Conservation (phyloP, 495 filamentous ascomycete species). For the Penicillium cosmopolitanum region DNA sequence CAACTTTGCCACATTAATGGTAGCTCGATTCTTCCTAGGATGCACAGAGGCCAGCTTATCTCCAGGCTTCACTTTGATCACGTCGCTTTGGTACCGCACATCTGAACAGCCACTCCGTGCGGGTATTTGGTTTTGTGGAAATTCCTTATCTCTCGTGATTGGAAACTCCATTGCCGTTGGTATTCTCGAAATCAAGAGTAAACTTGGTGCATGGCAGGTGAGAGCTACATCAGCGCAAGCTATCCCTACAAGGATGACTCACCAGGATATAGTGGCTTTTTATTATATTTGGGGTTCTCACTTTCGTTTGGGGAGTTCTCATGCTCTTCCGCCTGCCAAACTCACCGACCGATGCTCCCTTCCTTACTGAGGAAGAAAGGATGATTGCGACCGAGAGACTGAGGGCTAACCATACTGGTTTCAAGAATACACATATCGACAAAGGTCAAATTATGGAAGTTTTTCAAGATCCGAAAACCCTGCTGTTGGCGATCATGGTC, state of each 20-base stretch:
- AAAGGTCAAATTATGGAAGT: slow-evolving; percentile 51
- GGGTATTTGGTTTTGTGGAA: slow-evolving; percentile 52
- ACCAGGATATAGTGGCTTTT: slow-evolving; percentile 22
- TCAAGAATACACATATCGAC: slow-evolving; percentile 57
- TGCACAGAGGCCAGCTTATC: slow-evolving; percentile 51
- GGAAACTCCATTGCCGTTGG: slow-evolving; percentile 29
- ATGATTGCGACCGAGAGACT: slow-evolving; percentile 54
- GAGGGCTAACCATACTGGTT: slow-evolving; percentile 56
- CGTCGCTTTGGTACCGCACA: slow-evolving; percentile 47
- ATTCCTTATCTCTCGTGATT: slow-evolving; percentile 27
- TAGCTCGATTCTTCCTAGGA: slow-evolving; percentile 52
- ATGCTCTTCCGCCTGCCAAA: slow-evolving; percentile 51
- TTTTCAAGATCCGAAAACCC: slow-evolving; percentile 45
- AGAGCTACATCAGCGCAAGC: not conserved
- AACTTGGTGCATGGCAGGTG: slow-evolving; percentile 28
- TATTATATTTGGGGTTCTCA: slow-evolving; percentile 35
- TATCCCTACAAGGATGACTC: not conserved
- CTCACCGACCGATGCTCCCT: slow-evolving; percentile 47
- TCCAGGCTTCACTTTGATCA: slow-evolving; percentile 28
- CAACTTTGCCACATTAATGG: slow-evolving; percentile 51
- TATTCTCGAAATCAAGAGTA: slow-evolving; percentile 26
- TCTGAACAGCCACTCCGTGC: slow-evolving; percentile 55
- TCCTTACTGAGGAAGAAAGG: slow-evolving; percentile 46
- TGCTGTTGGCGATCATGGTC: slow-evolving; percentile 26
- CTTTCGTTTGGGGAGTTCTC: slow-evolving; percentile 39